Conservation (phyloP, 2,329 filamentous ascomycete species). For the Penicillium sp. region DNA sequence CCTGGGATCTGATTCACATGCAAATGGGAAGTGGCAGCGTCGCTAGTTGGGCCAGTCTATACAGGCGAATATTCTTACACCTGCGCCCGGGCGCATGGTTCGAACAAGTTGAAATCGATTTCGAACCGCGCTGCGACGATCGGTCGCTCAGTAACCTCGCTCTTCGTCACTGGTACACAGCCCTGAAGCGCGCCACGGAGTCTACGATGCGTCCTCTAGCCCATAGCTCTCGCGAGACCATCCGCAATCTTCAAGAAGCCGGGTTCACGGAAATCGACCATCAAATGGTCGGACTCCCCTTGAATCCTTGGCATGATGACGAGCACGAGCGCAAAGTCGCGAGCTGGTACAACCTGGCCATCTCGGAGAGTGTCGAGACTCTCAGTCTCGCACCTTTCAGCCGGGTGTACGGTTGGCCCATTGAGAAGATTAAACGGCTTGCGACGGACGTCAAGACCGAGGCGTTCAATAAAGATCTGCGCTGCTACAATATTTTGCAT, state of each 20-base stretch:
- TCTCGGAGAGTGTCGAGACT: conserved; percentile 73
- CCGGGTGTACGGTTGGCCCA: conserved; percentile 63
- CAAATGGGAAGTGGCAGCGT: conserved; percentile 80
- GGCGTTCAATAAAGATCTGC: conserved; percentile 68
- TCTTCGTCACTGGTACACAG: conserved; percentile 70
- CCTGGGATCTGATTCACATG: conserved; percentile 83
- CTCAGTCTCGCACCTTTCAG: conserved; percentile 75
- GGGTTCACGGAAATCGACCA: conserved; percentile 83
- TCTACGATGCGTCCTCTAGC: conserved; percentile 66
- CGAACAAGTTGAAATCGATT: conserved; percentile 90
- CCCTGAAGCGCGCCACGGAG: conserved; percentile 69
- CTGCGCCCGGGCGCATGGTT: conserved; percentile 76
- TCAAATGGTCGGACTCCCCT: conserved; percentile 67
- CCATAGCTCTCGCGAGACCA: conserved; percentile 62
- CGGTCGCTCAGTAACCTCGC: conserved; percentile 60
- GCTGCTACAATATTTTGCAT: conserved; percentile 66
- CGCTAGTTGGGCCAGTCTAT: conserved; percentile 73
- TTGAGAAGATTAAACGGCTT: conserved; percentile 66
- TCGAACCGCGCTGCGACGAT: conserved; percentile 72
- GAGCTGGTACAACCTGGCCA: conserved; percentile 79
- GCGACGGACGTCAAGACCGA: conserved; percentile 67
- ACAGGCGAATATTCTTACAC: conserved; percentile 72
- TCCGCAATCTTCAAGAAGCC: conserved; percentile 64
- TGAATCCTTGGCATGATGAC: conserved; percentile 73
- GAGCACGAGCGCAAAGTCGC: conserved; percentile 69